These are phyloP conservation scores for Botryotinia convoluta DNA, from an alignment of 2,329 filamentous ascomycete species.

Conservation along the genomic window DNA sequence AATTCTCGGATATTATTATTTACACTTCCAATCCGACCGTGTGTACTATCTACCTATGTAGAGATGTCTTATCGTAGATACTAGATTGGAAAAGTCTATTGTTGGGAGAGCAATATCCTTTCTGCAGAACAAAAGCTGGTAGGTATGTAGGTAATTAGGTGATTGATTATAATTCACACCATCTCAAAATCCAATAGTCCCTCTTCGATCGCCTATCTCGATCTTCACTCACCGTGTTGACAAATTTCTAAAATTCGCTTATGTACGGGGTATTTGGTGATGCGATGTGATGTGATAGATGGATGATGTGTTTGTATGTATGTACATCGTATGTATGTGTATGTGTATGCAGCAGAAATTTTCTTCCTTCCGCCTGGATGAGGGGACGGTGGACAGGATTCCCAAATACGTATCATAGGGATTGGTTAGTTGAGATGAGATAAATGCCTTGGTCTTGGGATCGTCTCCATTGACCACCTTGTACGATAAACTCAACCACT, in stretches of 20 bases:
- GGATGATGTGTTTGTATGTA: slow-evolving; percentile 1
- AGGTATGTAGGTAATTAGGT: neutral
- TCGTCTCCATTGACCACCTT: neutral
- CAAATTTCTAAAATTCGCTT: neutral
- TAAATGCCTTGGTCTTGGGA: neutral
- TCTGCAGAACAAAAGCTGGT: neutral
- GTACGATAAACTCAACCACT: neutral
- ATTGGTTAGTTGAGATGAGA: neutral
- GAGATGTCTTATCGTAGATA: neutral
- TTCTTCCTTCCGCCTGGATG: neutral
- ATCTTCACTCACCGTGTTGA: neutral
- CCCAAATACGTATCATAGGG: neutral
- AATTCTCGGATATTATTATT: neutral
- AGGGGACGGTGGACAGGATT: neutral
- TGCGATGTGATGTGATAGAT: neutral
- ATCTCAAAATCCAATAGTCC: neutral
- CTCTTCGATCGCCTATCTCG: neutral
- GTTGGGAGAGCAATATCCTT: neutral
- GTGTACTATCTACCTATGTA: neutral
- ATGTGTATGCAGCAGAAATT: slow-evolving; percentile 14
- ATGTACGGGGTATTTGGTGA: neutral
- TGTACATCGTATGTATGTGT: neutral
- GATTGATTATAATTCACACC: neutral
- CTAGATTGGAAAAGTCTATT: neutral
- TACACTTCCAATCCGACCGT: neutral